These are phyloP conservation scores for Aquilaria yunnanensis DNA, from an alignment of 345 rosid genomes.

Conservation along the genomic window DNA sequence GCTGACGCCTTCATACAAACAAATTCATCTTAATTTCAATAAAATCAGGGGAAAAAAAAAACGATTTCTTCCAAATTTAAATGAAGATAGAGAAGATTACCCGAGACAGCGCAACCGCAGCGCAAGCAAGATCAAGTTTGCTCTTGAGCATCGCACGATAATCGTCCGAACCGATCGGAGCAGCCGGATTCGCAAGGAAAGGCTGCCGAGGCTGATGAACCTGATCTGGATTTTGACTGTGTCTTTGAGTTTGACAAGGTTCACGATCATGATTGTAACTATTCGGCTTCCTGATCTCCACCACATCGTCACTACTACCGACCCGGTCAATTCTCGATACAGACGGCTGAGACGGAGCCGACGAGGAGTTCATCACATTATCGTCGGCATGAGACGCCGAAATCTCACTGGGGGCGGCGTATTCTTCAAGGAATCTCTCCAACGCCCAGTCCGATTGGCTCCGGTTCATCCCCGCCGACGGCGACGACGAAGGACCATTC, in stretches of 20 bases:
- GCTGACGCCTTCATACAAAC: constrained; percentile 27
- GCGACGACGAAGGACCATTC: constrained; percentile 10
- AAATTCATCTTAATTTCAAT: neutral
- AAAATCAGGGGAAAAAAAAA: neutral
- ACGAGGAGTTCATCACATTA: constrained; percentile 24
- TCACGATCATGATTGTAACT: constrained; percentile 9
- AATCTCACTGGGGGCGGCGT: constrained; percentile 22
- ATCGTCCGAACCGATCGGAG: constrained; percentile 32
- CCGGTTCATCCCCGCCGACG: constrained; percentile 41
- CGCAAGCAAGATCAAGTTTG: constrained; percentile 60
- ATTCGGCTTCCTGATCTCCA: constrained; percentile 30
- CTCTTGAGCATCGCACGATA: constrained; percentile 48
- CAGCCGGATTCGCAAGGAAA: constrained; percentile 25
- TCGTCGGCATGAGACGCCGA: constrained; percentile 21
- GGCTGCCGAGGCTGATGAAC: constrained; percentile 17
- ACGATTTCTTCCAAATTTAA: no score
- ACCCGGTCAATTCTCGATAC: constrained; percentile 26
- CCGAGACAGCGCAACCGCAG: constrained; percentile 46
- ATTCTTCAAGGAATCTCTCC: constrained; percentile 47
- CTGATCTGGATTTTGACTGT: no score
- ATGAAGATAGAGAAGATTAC: constrained; percentile 19
- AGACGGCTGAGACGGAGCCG: constrained; percentile 31
- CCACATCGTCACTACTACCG: constrained; percentile 38
- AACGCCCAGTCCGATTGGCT: constrained; percentile 76
- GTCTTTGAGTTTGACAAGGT: no score